Evolutionary conservation across 345 rosid genomes (phyloP), one percentile per base, ranked within the genome.

Genomic region (Hibiscus tridactylites): DNA sequence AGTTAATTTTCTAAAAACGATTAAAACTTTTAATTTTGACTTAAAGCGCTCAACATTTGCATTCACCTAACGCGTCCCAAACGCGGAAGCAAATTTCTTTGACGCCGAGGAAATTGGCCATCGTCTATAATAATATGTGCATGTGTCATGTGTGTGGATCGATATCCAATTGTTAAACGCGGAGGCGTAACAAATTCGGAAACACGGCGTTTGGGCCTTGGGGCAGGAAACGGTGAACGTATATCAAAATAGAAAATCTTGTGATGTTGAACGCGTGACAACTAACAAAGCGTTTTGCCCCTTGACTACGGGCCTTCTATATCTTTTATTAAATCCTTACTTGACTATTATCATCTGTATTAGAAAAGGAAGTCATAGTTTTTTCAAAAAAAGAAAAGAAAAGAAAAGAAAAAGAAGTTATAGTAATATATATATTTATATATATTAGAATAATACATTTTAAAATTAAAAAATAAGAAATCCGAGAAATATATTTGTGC

Each of bases 1-100:
- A 21, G 24, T 21, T 1, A 21, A 21, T 21, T 21, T 1, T 21
- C 24, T 21, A 0, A 21, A 0, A 21, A 21, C 24, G 1, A 21
- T 21, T 21, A 21, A 21, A 21, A 21, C 24, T 21, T 21, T 21
- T 21, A 21, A 21, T 21, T 21, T 21, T 21, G 24, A 21, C 24
- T 21, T 21, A 21, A 21, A 21, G 24, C 24, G 24, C 24, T 21
- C 24, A 0, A 21, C 24, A 21, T 21, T 54, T 69, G 28, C 50
- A 28, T 8, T 10, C 7, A 10, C 61, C 68, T 17, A 8, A 74
- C 73, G 61, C 77, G 77, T 59, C 17, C 5, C 11, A 2, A 67
- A 67, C 77, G 73, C 72, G 68, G 24, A 39, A 17, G 0, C 12
- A 58, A 58, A 39, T 1, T 58, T 53, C 1, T 53, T 53, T 53